Evolutionary conservation across 148 eudicot genomes (phyloP).

Genomic region (Vaccinium darrowii): DNA sequence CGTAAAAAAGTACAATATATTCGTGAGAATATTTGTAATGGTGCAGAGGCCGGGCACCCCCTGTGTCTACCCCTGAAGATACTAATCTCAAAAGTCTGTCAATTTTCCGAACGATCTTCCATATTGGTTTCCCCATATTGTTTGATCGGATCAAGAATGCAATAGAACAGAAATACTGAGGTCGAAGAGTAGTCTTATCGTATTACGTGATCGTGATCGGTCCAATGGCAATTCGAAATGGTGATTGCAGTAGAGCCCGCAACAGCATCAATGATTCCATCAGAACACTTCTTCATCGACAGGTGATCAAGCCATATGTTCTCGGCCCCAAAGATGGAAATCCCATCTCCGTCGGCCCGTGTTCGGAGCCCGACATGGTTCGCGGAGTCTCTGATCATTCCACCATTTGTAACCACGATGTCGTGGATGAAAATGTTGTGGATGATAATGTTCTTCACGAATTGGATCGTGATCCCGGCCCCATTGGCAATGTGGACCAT

Average conservation of each 20-base stretch:
- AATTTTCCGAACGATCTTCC: background rate
- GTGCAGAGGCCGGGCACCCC: background rate
- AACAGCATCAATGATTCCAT: slow-evolving; percentile 43
- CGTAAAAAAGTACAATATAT: no score
- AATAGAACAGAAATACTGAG: background rate
- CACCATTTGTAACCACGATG: slow-evolving; percentile 24
- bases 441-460: slow-evolving; percentile 33
- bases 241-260: slow-evolving; percentile 41
- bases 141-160: background rate
- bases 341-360: slow-evolving; percentile 37
- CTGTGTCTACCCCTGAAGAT: background rate
- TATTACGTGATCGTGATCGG: slow-evolving; percentile 36
- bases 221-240: slow-evolving; percentile 47
- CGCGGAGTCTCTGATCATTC: slow-evolving; percentile 30
- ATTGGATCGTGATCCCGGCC: slow-evolving; percentile 36
- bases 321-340: slow-evolving; percentile 24
- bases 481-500: slow-evolving; percentile 37
- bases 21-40: no score
- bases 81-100: background rate
- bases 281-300: slow-evolving; percentile 27
- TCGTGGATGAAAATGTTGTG: slow-evolving; percentile 39
- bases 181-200: no score
- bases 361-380: slow-evolving; percentile 34
- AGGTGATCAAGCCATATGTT: slow-evolving; percentile 48
- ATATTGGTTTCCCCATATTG: background rate